A percentile compares a stretch with the other conserved stretches of the same genome.
Conservation (phyloP, 192 early-diverging fungal genomes). For the Dissophora globulifera region DNA sequence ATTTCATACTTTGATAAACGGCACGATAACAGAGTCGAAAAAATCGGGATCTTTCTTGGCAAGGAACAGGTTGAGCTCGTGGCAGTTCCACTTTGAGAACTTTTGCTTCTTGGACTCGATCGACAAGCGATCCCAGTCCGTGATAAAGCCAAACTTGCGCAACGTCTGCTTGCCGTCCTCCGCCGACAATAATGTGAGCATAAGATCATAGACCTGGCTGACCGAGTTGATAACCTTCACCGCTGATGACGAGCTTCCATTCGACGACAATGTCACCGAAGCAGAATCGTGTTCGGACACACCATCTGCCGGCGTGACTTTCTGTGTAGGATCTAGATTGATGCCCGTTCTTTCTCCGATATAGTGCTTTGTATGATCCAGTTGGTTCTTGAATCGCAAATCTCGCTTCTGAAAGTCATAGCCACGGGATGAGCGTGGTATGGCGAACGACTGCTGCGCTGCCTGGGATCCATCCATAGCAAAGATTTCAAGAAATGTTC, state of each 20-base stretch:
- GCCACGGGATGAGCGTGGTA: slow-evolving; percentile 3
- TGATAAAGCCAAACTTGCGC: slow-evolving; percentile 43
- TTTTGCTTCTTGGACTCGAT: slow-evolving; percentile 44
- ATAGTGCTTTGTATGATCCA: slow-evolving; percentile 40
- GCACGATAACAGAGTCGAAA: slow-evolving; percentile 44
- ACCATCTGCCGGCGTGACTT: neutral
- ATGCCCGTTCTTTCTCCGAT: slow-evolving; percentile 42
- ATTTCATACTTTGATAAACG: slow-evolving; percentile 55
- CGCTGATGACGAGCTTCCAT: slow-evolving; percentile 20
- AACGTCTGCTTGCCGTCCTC: slow-evolving; percentile 18
- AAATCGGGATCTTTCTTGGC: slow-evolving; percentile 57
- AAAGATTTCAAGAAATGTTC: slow-evolving; percentile 33
- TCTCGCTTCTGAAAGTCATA: slow-evolving; percentile 27
- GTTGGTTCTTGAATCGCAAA: slow-evolving; percentile 35
- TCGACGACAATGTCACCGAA: slow-evolving; percentile 31
- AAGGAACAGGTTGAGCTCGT: slow-evolving; percentile 62
- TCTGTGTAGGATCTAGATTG: slow-evolving; percentile 16
- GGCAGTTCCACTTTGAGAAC: slow-evolving; percentile 46
- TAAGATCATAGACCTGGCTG: slow-evolving; percentile 45
- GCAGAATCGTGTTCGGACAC: too few relatives aligned
- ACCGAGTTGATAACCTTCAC: slow-evolving; percentile 47
- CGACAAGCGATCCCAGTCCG: slow-evolving; percentile 45
- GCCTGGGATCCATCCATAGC: slow-evolving; percentile 30
- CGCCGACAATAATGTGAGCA: slow-evolving; percentile 24
- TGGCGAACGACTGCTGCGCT: slow-evolving; percentile 16